These are phyloP conservation scores for Reutealis trisperma DNA, from an alignment of 345 rosid species.

Conservation along the genomic window DNA sequence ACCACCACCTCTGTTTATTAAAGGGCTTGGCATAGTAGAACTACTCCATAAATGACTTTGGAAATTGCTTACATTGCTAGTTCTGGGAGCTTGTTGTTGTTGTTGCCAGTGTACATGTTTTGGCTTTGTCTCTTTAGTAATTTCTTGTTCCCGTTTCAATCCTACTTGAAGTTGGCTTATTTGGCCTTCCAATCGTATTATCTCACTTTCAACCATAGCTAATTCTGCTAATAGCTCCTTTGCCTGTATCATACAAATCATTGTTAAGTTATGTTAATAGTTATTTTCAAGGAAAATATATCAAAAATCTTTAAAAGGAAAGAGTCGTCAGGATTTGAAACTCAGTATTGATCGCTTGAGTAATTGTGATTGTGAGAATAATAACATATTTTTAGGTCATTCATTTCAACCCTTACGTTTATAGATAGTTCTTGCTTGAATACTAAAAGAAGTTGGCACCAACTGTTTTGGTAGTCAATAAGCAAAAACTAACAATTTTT, in stretches of 20 bases:
- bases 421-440: neutral
- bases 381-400: too few species aligned
- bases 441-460: conserved; percentile 6
- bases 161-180: conserved; percentile 60
- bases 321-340: too few species aligned
- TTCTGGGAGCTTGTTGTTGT: conserved; percentile 28
- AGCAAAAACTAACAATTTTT: neutral
- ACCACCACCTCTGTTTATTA: conserved; percentile 4
- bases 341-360: too few species aligned
- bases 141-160: conserved; percentile 61
- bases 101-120: conserved; percentile 18
- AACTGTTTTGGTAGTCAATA: conserved; percentile 11
- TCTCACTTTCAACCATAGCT: conserved; percentile 74
- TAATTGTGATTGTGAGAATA: too few species aligned
- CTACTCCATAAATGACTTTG: conserved; percentile 14
- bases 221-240: conserved; percentile 79
- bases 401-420: neutral
- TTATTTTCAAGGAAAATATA: neutral
- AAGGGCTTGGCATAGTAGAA: conserved; percentile 35
- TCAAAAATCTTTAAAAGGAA: too few species aligned
- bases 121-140: conserved; percentile 49
- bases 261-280: too few species aligned
- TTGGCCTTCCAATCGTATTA: conserved; percentile 65
- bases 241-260: conserved; percentile 41
- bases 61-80: conserved; percentile 15